phyloP scores from a whole-genome alignment of 1,284 basidiomycete species.

The Mycena sp. region DNA sequence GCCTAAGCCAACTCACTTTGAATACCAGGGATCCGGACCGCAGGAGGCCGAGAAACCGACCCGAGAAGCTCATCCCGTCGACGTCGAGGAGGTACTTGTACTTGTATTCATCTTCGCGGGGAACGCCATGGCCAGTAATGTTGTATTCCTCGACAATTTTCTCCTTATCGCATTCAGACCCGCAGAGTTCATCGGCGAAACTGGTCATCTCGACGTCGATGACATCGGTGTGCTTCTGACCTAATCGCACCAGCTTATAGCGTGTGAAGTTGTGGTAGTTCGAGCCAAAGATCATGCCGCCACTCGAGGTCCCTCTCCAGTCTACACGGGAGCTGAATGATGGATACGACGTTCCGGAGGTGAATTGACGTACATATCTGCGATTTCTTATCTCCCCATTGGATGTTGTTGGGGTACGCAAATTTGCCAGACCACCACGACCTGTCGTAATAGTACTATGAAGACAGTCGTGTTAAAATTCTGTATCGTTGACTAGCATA shows the following conservation, averaged over 20 bases:
- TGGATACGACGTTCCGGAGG: background rate
- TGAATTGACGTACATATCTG: slow-evolving; percentile 4
- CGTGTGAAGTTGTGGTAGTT: slow-evolving; percentile 16
- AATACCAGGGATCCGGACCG: slow-evolving; percentile 17
- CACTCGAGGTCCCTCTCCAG: slow-evolving; percentile 16
- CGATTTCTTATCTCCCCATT: slow-evolving; percentile 10
- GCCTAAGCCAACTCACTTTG: background rate
- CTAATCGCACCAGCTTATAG: slow-evolving; percentile 7
- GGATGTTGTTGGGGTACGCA: slow-evolving; percentile 7
- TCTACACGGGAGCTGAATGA: background rate
- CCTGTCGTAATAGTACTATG: slow-evolving; percentile 10
- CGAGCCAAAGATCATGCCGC: slow-evolving; percentile 8
- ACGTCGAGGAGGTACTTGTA: slow-evolving; percentile 18
- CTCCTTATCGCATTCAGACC: slow-evolving; percentile 6
- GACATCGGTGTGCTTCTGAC: background rate
- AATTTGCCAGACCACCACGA: slow-evolving; percentile 12
- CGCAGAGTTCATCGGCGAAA: slow-evolving; percentile 12
- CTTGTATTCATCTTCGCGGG: slow-evolving; percentile 4
- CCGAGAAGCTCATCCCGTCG: slow-evolving; percentile 10
- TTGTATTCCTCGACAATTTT: background rate
- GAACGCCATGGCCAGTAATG: background rate
- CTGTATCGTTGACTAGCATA: no score
- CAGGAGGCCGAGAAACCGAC: slow-evolving; percentile 10
- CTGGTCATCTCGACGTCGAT: slow-evolving; percentile 6
- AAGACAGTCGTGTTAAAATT: background rate